Percentiles rank a stretch among this genome's conserved stretches.
These are phyloP conservation scores for bread wheat (Triticum aestivum) DNA, from an alignment of 176 grass and related monocot species.

Conservation along the genomic window IWGSC_CS_RefSeq_v2.1 NC_057796.1:480379061-480379560, in stretches of 20 bases:
- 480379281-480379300: neutral
- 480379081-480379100: constrained; percentile 34
- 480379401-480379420: neutral
- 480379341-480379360: neutral
- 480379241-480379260: neutral
- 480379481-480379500: no score
- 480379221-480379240: neutral
- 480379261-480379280: neutral
- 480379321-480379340: neutral
- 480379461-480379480: neutral
- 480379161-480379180: neutral
- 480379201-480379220: neutral
- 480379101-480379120: constrained; percentile 52
- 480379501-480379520: no score
- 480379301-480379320: neutral
- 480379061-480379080: constrained; percentile 61
- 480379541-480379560: no score
- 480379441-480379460: neutral
- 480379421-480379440: neutral
- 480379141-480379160: neutral
- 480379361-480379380: neutral
- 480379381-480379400: neutral
- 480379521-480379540: no score
- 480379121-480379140: constrained; percentile 47
- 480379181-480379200: neutral